Percentiles rank a stretch among this genome's conserved stretches.
Evolutionary conservation across 2,329 filamentous ascomycete genomes (phyloP).

Genomic region (Lecanosticta acicola): DNA sequence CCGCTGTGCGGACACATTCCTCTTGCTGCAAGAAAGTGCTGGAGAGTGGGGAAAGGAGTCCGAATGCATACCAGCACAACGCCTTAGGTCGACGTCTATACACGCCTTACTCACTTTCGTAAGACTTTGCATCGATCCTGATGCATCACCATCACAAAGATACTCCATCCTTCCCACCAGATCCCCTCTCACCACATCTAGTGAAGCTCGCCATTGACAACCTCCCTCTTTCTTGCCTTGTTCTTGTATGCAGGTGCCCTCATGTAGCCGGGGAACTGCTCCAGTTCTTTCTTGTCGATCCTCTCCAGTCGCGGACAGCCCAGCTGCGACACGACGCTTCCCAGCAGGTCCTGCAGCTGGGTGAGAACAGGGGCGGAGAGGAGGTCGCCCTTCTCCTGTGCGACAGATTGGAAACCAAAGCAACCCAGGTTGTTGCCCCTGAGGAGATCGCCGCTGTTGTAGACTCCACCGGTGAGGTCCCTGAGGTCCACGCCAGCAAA

Average conservation of each 20-base stretch:
- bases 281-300: conserved; percentile 26
- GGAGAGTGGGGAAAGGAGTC: no score
- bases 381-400: conserved; percentile 32
- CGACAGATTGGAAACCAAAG: conserved; percentile 33
- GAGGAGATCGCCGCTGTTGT: conserved; percentile 32
- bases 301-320: conserved; percentile 25
- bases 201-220: not conserved
- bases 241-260: conserved; percentile 9
- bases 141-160: no score
- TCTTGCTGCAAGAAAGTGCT: no score
- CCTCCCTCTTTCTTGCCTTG: not conserved
- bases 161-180: no score
- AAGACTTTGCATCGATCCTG: no score
- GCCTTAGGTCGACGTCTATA: no score
- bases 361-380: conserved; percentile 9
- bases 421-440: conserved; percentile 35
- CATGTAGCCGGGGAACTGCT: conserved; percentile 27
- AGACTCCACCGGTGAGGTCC: conserved; percentile 38
- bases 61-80: no score
- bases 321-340: conserved; percentile 16
- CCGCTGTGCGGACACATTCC: no score
- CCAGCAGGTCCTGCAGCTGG: conserved; percentile 11
- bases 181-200: no score
- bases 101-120: no score
- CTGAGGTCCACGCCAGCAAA: conserved; percentile 34